Percentiles rank a stretch among this genome's conserved stretches.
Conservation (phyloP, 2,329 filamentous ascomycete genomes). For the Cordyceps tenuipes region DNA sequence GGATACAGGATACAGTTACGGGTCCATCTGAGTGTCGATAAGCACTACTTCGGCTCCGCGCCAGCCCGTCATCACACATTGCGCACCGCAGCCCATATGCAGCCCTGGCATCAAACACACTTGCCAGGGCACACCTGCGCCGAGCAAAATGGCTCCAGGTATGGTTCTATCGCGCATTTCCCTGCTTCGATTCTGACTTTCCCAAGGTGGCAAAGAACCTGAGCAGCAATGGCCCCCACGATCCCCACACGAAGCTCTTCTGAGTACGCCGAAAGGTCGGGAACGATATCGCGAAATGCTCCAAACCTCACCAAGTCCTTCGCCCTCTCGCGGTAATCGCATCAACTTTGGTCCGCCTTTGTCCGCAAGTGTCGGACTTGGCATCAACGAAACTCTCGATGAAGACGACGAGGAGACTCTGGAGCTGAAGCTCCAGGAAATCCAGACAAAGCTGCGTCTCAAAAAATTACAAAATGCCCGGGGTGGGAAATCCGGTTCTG, state of each 20-base stretch:
- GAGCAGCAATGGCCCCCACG: constrained; percentile 57
- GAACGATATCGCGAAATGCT: constrained; percentile 62
- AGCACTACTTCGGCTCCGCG: background rate
- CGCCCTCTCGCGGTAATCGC: constrained; percentile 36
- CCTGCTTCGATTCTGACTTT: constrained; percentile 10
- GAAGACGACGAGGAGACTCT: constrained; percentile 92
- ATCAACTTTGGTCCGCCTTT: background rate
- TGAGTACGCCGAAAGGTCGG: constrained; percentile 69
- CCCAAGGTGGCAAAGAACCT: constrained; percentile 23
- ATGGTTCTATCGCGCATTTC: background rate
- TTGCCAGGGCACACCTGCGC: constrained; percentile 7
- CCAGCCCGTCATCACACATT: background rate
- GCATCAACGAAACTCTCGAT: constrained; percentile 37
- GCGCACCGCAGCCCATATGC: constrained; percentile 5
- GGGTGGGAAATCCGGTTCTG: constrained; percentile 15
- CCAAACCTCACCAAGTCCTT: constrained; percentile 59
- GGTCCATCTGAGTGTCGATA: background rate
- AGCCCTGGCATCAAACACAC: constrained; percentile 4
- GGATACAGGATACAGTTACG: background rate
- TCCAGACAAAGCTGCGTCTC: constrained; percentile 77
- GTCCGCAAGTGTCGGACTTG: constrained; percentile 28
- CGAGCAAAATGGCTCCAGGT: constrained; percentile 17
- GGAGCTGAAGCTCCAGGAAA: constrained; percentile 76
- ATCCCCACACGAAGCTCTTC: constrained; percentile 56
- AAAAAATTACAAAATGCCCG: constrained; percentile 69